Evolutionary conservation across 2,329 filamentous ascomycete genomes (phyloP), one percentile per base, ranked within the genome.

Genomic region (Ophiostoma ulmi): DNA sequence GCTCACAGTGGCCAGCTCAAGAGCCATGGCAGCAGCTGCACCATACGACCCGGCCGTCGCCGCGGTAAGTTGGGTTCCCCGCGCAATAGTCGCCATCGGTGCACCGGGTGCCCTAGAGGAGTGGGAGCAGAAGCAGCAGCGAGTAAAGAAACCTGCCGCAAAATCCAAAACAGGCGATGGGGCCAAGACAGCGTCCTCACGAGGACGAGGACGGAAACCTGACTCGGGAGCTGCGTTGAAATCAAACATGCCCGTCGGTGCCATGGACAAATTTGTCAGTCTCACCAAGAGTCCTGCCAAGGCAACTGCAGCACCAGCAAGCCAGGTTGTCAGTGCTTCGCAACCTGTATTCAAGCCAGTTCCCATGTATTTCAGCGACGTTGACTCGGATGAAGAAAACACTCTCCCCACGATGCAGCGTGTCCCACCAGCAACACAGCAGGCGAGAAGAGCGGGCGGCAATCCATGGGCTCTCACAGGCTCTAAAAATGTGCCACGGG

Each of bases 51-150:
- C 92, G 0, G 84, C 83, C 10, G 83, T 87, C 38, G 81, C 87
- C 1, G 87, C 91, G 58, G 86, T 90, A 73, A 78, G 86, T 11
- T 94, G 91, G 91, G 79, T 94, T 6, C 83, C 90, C 31, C 87
- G 90, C 74, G 83, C 85, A 0, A 82, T 91, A 69, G 86, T 88
- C 5, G 87, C 84, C 71, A 77, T 89, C 2, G 90, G 91, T 0
- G 84, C 89, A 70, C 90, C 90, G 3, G 79, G 88, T 1, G 86
- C 86, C 38, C 85, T 91, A 0, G 83, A 89, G 73, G 85, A 86
- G 61, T 94, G 90, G 85, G 86, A 91, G 65, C 78, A 76, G 38
- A 75, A 76, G 36, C 79, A 72, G 67, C 67, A 52, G 35, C 66
- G 48, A 1, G 31, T 17, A 35, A 70, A 66, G n/a, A 77, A 76